A percentile compares a stretch with the other conserved stretches of the same genome.
phyloP scores from a whole-genome alignment of 805 yeast species.

The Candida coleopterorum region DNA sequence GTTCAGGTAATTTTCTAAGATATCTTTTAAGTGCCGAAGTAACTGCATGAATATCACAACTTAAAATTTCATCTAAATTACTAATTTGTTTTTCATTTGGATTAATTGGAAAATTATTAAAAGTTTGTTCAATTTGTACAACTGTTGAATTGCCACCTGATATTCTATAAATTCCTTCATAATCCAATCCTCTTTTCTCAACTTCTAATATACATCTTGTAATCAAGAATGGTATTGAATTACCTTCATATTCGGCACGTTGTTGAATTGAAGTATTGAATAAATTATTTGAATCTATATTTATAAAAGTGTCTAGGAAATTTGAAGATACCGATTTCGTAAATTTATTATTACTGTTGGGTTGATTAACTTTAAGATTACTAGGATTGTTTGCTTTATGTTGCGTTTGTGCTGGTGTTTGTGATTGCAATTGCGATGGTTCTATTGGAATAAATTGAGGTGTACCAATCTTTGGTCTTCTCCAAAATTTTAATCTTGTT shows the following conservation, averaged over 20 bases:
- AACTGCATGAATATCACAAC: constrained; percentile 78
- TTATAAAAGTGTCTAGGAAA: constrained; percentile 33
- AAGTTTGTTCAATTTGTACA: constrained; percentile 42
- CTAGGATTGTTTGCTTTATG: constrained; percentile 9
- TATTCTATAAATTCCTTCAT: constrained; percentile 87
- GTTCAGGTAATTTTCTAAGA: constrained; percentile 77
- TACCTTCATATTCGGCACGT: constrained; percentile 58
- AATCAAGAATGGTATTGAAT: constrained; percentile 65
- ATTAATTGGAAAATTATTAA: constrained; percentile 23
- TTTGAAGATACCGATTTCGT: constrained; percentile 47
- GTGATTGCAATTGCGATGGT: constrained; percentile 3
- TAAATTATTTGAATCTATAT: constrained; percentile 15
- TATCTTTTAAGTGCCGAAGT: constrained; percentile 86
- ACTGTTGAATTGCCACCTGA: constrained; percentile 77
- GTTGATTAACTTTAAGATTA: constrained; percentile 6
- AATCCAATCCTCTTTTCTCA: constrained; percentile 66
- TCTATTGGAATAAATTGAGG: constrained; percentile 10
- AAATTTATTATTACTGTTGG: constrained; percentile 11
- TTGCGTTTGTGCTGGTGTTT: constrained; percentile 3
- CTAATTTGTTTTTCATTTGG: constrained; percentile 30
- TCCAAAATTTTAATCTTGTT: constrained; percentile 41
- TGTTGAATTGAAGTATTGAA: constrained; percentile 56
- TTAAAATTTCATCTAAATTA: constrained; percentile 32
- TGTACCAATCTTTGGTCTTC: constrained; percentile 37
- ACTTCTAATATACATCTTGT: constrained; percentile 70